Percentiles rank a stretch among this genome's conserved stretches.
Evolutionary conservation across 1,284 basidiomycete species (phyloP).

Genomic region (Farysia itapuensis): DNA sequence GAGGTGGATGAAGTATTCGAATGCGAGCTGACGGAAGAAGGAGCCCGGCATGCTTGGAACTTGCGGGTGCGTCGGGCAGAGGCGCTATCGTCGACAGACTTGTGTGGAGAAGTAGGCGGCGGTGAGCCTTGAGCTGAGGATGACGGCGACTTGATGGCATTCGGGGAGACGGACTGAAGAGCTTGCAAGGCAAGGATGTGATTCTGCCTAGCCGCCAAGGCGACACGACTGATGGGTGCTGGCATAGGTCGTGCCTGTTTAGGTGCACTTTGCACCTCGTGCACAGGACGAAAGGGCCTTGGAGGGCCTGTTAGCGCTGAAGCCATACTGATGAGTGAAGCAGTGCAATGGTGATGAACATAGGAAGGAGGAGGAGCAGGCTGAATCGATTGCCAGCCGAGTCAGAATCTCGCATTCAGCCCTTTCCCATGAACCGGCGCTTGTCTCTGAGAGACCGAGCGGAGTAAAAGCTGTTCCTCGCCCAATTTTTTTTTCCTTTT

Average conservation of each 20-base stretch:
- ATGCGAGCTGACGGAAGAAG: neutral
- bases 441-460: too few species aligned
- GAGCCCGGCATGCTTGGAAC: slow-evolving; percentile 31
- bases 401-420: too few species aligned
- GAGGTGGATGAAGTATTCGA: neutral
- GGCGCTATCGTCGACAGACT: slow-evolving; percentile 6
- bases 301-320: slow-evolving; percentile 19
- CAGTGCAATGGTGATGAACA: too few species aligned
- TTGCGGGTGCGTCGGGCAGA: slow-evolving; percentile 28
- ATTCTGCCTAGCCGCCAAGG: slow-evolving; percentile 33
- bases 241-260: slow-evolving; percentile 33
- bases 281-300: slow-evolving; percentile 7
- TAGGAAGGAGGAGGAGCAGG: too few species aligned
- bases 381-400: too few species aligned
- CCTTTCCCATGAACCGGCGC: too few species aligned
- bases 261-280: too few species aligned
- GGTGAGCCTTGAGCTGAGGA: slow-evolving; percentile 24
- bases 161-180: slow-evolving; percentile 20
- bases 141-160: slow-evolving; percentile 19
- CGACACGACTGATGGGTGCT: slow-evolving; percentile 28
- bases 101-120: slow-evolving; percentile 12
- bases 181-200: slow-evolving; percentile 36
- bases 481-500: too few species aligned
- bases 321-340: too few species aligned
- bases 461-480: too few species aligned